Conservation (phyloP, 2,329 filamentous ascomycete species). For the Biscogniauxia marginata region DNA sequence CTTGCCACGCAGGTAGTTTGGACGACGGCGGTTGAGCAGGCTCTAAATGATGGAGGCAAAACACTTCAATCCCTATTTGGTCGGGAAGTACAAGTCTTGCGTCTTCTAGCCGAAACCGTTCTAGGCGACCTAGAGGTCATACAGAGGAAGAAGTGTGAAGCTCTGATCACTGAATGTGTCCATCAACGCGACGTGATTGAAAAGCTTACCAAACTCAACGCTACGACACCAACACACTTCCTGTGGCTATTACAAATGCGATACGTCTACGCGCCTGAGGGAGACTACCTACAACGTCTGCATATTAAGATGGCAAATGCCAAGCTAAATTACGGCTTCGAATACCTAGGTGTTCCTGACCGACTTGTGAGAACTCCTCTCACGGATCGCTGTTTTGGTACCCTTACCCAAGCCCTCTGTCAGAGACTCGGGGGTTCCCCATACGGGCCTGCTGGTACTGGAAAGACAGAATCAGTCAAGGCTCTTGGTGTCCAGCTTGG, state of each 20-base stretch:
- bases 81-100: constrained; percentile 79
- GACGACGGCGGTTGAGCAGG: constrained; percentile 82
- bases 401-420: constrained; percentile 91
- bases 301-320: constrained; percentile 97
- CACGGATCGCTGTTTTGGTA: constrained; percentile 97
- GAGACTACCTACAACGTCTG: constrained; percentile 78
- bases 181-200: constrained; percentile 94
- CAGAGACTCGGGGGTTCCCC: constrained; percentile 95
- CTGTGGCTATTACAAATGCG: constrained; percentile 97
- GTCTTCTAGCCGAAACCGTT: constrained; percentile 83
- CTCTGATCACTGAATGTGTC: constrained; percentile 97
- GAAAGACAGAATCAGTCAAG: constrained; percentile 99
- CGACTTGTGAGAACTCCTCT: constrained; percentile 94
- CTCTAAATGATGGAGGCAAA: constrained; percentile 70
- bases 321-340: constrained; percentile 91
- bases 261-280: constrained; percentile 81
- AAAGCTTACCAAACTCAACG: constrained; percentile 75
- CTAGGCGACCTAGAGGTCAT: constrained; percentile 85
- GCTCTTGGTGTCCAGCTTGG: constrained; percentile 94
- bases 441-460: constrained; percentile 95
- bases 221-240: constrained; percentile 75
- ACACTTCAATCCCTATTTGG: constrained; percentile 71
- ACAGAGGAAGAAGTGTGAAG: constrained; percentile 93
- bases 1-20: constrained; percentile 91
- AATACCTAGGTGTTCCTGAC: constrained; percentile 95